phyloP scores from a whole-genome alignment of 345 rosid species.

The Hibiscus mutabilis region DNA sequence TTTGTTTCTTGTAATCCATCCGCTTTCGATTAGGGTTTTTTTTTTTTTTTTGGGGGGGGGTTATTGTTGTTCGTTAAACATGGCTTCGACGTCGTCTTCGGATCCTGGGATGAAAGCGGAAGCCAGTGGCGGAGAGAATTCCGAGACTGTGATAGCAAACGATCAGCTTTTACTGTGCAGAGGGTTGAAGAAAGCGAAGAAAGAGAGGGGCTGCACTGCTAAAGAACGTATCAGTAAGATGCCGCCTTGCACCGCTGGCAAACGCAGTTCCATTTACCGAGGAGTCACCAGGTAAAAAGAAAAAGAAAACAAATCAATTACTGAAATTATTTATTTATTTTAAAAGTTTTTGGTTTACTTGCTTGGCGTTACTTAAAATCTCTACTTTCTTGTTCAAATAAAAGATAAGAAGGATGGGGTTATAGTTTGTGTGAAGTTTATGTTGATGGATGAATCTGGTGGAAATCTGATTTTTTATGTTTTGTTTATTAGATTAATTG shows the following conservation, averaged over 20 bases:
- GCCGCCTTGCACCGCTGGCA: slow-evolving; percentile 98
- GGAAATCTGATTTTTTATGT: neutral
- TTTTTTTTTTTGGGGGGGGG: neutral
- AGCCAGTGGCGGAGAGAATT: slow-evolving; percentile 41
- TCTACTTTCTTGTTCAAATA: neutral
- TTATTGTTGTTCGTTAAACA: slow-evolving; percentile 10
- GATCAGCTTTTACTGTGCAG: slow-evolving; percentile 77
- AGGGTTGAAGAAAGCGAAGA: slow-evolving; percentile 86
- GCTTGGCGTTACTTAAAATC: neutral
- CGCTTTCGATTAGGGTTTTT: slow-evolving; percentile 26
- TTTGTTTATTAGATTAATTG: neutral
- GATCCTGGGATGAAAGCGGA: slow-evolving; percentile 81
- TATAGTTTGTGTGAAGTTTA: neutral
- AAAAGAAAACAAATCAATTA: neutral
- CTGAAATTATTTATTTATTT: neutral
- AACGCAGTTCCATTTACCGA: slow-evolving; percentile 98
- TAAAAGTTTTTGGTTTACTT: neutral
- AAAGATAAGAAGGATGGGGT: neutral
- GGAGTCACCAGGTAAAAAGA: slow-evolving; percentile 82
- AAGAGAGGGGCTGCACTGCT: slow-evolving; percentile 95
- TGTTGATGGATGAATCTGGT: slow-evolving; percentile 2
- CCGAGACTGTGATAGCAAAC: slow-evolving; percentile 65
- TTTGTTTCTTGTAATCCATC: slow-evolving; percentile 16
- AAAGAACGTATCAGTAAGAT: slow-evolving; percentile 97
- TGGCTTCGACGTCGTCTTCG: slow-evolving; percentile 78